phyloP scores from a whole-genome alignment of 495 filamentous ascomycete species.

The Venustampulla echinocandica region DNA sequence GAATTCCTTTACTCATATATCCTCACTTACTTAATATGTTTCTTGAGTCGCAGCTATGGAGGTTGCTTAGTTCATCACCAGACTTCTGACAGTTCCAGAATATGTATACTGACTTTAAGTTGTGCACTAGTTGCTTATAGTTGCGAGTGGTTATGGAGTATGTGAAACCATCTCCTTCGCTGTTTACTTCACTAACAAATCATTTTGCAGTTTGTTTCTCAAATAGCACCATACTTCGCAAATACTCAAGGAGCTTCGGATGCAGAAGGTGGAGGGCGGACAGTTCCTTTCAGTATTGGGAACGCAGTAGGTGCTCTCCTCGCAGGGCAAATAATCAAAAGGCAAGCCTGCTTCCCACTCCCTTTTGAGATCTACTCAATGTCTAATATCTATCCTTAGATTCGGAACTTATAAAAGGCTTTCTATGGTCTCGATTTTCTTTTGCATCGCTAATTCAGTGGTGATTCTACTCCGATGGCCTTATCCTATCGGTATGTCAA shows the following conservation, averaged over 20 bases:
- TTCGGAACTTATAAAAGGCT: constrained; percentile 24
- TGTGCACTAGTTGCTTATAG: too few species aligned
- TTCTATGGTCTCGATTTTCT: constrained; percentile 13
- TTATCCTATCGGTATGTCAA: constrained; percentile 18
- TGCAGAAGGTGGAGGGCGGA: constrained; percentile 48
- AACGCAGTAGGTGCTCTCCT: constrained; percentile 55
- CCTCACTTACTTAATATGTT: too few species aligned
- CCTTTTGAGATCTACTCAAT: background rate
- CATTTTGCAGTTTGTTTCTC: constrained; percentile 37
- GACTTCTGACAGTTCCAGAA: too few species aligned
- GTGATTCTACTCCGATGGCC: constrained; percentile 27
- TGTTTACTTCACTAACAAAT: constrained; percentile 5
- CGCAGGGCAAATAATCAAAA: constrained; percentile 26
- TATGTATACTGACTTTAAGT: too few species aligned
- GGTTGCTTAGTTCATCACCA: too few species aligned
- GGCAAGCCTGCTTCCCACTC: constrained; percentile 18
- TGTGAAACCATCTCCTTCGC: constrained; percentile 31
- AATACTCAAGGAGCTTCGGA: constrained; percentile 47
- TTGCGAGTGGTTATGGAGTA: constrained; percentile 46
- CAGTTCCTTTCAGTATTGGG: constrained; percentile 55
- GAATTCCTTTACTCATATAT: too few species aligned
- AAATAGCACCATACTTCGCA: constrained; percentile 60
- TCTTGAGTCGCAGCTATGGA: too few species aligned
- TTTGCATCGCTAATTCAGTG: constrained; percentile 15
- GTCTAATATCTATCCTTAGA: constrained; percentile 17